These are phyloP conservation scores for Botryotinia convoluta DNA, from an alignment of 2,329 filamentous ascomycete species.

Conservation along the genomic window DNA sequence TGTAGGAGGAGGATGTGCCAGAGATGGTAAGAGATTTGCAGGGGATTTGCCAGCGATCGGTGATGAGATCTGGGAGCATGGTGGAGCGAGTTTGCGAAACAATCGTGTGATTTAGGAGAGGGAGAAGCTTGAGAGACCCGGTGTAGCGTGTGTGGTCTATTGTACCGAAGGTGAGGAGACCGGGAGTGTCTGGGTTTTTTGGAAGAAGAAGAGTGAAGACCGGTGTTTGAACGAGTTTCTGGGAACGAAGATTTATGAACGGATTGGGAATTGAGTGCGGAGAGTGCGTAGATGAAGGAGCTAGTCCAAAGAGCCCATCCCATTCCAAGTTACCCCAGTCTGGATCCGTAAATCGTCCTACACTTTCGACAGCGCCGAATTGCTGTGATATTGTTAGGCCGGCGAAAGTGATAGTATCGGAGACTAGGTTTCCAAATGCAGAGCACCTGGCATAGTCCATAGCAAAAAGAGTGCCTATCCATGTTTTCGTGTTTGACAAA, in stretches of 20 bases:
- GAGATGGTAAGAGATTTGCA: constrained; percentile 1
- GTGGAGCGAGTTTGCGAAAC: background rate
- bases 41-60: constrained; percentile 8
- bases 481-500: background rate
- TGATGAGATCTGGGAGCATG: background rate
- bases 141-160: constrained; percentile 1
- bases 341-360: background rate
- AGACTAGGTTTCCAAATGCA: background rate
- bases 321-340: constrained; percentile 18
- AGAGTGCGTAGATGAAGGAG: background rate
- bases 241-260: background rate
- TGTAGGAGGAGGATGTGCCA: background rate
- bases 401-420: constrained; percentile 1
- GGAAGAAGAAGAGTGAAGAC: constrained; percentile 17
- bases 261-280: background rate
- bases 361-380: constrained; percentile 6
- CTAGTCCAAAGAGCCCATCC: constrained; percentile 16
- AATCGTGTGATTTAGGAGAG: background rate
- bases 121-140: background rate
- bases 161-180: constrained; percentile 5
- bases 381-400: background rate
- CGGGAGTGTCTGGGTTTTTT: background rate
- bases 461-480: background rate
- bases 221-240: background rate
- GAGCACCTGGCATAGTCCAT: constrained; percentile 10